Percentiles rank a stretch among this genome's conserved stretches.
These are phyloP conservation scores for Craterostigma plantagineum DNA, from an alignment of 257 asterid genomes.

Conservation along the genomic window DNA sequence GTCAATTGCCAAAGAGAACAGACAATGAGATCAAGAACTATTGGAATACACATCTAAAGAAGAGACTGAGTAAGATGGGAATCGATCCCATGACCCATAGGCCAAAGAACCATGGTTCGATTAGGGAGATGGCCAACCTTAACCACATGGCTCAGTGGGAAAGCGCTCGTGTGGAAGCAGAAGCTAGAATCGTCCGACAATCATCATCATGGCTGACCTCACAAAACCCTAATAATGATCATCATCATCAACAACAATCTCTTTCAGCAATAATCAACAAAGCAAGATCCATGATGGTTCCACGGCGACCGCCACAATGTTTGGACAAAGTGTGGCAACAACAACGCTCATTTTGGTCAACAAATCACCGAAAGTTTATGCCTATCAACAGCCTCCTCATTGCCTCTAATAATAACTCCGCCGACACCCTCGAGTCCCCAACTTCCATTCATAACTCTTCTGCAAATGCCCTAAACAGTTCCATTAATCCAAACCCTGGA, in stretches of 20 bases:
- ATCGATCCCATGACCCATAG: constrained; percentile 35
- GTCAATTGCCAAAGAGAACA: constrained; percentile 27
- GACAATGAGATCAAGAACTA: constrained; percentile 40
- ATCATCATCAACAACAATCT: too few relatives aligned
- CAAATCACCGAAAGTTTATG: constrained; percentile 5
- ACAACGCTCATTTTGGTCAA: too few relatives aligned
- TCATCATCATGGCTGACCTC: not conserved
- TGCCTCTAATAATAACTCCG: too few relatives aligned
- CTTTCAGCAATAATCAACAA: too few relatives aligned
- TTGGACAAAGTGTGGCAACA: constrained; percentile 39
- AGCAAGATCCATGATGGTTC: constrained; percentile 2
- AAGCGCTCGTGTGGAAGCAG: constrained; percentile 35
- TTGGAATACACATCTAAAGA: constrained; percentile 38
- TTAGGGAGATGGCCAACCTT: constrained; percentile 23
- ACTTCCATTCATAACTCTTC: too few relatives aligned
- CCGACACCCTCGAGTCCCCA: too few relatives aligned
- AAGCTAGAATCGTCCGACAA: constrained; percentile 21
- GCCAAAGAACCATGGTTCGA: constrained; percentile 19
- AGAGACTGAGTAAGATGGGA: constrained; percentile 28
- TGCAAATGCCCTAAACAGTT: too few relatives aligned
- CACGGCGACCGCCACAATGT: constrained; percentile 15
- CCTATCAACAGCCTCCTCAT: too few relatives aligned
- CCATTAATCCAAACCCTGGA: too few relatives aligned
- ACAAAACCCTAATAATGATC: too few relatives aligned
- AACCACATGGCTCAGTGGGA: constrained; percentile 61